phyloP scores from a whole-genome alignment of 2,329 filamentous ascomycete genomes.

The Apiospora koreana region DNA sequence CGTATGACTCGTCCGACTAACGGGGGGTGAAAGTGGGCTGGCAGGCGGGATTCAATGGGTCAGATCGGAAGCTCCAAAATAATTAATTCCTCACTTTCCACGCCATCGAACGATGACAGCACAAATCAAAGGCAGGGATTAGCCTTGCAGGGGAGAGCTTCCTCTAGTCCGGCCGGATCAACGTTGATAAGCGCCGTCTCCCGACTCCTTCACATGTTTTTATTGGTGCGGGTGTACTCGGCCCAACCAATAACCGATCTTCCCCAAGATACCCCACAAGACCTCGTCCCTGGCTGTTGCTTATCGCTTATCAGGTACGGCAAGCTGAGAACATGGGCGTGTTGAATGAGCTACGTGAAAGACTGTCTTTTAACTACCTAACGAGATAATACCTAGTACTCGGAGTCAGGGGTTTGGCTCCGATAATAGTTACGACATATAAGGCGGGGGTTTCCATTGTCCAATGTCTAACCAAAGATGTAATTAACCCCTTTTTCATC shows the following conservation, averaged over 20 bases:
- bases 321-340: too few relatives aligned
- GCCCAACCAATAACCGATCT: neutral
- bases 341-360: too few relatives aligned
- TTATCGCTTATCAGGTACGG: too few relatives aligned
- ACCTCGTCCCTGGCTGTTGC: neutral
- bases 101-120: neutral
- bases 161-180: neutral
- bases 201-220: neutral
- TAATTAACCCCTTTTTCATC: too few relatives aligned
- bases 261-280: neutral
- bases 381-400: too few relatives aligned
- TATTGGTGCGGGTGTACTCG: neutral
- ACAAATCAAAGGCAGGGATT: neutral
- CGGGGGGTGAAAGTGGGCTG: neutral
- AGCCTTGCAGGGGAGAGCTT: neutral
- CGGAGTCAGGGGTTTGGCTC: too few relatives aligned
- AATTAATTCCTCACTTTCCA: neutral
- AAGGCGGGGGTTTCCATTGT: too few relatives aligned
- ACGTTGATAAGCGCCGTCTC: neutral
- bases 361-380: too few relatives aligned
- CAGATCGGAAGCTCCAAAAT: constrained; percentile 5
- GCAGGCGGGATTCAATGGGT: neutral
- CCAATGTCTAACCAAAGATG: too few relatives aligned
- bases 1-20: constrained; percentile 5
- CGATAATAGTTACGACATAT: too few relatives aligned